Percentiles rank a stretch among this genome's conserved stretches.
phyloP scores from a whole-genome alignment of 345 rosid species.

The Aquilaria malaccensis region DNA sequence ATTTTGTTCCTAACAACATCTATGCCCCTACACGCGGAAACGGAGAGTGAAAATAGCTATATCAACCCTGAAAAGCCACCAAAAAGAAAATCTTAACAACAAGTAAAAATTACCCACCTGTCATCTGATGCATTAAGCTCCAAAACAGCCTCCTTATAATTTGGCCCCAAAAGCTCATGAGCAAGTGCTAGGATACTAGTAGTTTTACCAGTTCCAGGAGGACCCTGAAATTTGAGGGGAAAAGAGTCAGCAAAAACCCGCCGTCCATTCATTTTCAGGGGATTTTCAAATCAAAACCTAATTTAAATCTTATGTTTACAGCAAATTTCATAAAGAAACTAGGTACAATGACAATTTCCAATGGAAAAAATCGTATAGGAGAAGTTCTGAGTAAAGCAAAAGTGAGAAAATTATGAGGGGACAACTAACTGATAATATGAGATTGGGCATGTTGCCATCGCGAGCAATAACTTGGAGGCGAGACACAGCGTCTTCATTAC shows the following conservation, averaged over 20 bases:
- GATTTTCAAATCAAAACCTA: not conserved
- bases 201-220: slow-evolving; percentile 98
- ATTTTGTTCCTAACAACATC: slow-evolving; percentile 95
- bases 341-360: not conserved
- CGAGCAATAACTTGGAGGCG: slow-evolving; percentile 92
- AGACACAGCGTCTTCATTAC: slow-evolving; percentile 85
- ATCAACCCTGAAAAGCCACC: not conserved
- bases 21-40: slow-evolving; percentile 52
- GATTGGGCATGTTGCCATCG: slow-evolving; percentile 97
- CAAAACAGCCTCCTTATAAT: slow-evolving; percentile 74
- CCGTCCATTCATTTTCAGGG: not conserved
- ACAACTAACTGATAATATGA: slow-evolving; percentile 60
- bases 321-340: not conserved
- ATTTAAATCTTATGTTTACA: not conserved
- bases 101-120: slow-evolving; percentile 31
- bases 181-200: slow-evolving; percentile 96
- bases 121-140: slow-evolving; percentile 99
- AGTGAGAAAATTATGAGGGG: not conserved
- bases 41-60: slow-evolving; percentile 6
- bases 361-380: not conserved
- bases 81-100: not conserved
- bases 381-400: not conserved
- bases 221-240: slow-evolving; percentile 45
- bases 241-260: not conserved
- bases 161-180: slow-evolving; percentile 84